Percentiles rank a stretch among this genome's conserved stretches.
These are phyloP conservation scores for Apocynum venetum DNA, from an alignment of 257 asterid species.

Conservation along the genomic window DNA sequence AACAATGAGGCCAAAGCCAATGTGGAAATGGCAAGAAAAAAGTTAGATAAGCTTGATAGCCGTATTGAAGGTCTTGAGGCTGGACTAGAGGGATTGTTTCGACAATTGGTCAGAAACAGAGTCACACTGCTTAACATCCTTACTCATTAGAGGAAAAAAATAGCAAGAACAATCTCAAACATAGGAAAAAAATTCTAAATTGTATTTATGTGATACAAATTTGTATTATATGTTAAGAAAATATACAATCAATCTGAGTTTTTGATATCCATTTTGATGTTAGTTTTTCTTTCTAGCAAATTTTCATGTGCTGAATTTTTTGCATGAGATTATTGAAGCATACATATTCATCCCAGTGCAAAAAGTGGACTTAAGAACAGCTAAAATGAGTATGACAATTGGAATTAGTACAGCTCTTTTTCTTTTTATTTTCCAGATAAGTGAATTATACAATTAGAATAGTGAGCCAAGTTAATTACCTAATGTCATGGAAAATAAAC, in stretches of 20 bases:
- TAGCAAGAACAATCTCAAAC: not conserved
- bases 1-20: constrained; percentile 30
- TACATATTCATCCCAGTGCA: no score
- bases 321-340: no score
- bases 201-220: not conserved
- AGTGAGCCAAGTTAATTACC: no score
- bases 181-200: not conserved
- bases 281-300: no score
- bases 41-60: constrained; percentile 31
- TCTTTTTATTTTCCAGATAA: no score
- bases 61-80: constrained; percentile 24
- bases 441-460: no score
- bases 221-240: not conserved
- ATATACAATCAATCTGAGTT: not conserved
- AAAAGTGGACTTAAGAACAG: no score
- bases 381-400: no score
- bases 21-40: constrained; percentile 27
- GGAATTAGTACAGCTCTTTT: no score
- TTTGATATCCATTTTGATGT: not conserved
- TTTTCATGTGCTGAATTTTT: no score
- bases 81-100: constrained; percentile 33
- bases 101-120: constrained; percentile 28
- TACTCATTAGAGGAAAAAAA: constrained; percentile 3
- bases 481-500: no score
- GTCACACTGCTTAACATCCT: constrained; percentile 36